phyloP scores from a whole-genome alignment of 805 yeast species.

The Grigorovia transvaalensis region DNA sequence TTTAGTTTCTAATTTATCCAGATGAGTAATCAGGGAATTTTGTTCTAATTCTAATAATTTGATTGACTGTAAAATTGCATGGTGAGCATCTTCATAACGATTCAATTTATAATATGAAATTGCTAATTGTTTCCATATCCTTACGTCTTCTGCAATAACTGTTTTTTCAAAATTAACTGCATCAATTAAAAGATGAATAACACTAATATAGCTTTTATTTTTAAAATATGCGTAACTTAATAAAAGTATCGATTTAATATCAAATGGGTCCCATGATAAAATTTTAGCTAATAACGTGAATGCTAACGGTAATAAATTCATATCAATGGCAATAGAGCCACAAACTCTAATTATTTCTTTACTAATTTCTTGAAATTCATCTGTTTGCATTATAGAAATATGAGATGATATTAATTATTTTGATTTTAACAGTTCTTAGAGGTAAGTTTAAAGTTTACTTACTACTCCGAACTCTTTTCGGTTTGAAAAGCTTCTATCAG shows the following conservation, averaged over 20 bases:
- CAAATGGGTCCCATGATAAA: conserved; percentile 10
- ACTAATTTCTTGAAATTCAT: conserved; percentile 3
- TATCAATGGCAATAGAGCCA: conserved; percentile 17
- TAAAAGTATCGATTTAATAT: conserved; percentile 10
- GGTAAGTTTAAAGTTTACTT: too few species aligned
- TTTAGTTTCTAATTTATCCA: not conserved
- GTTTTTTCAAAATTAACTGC: conserved; percentile 11
- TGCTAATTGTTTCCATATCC: conserved; percentile 19
- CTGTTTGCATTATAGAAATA: not conserved
- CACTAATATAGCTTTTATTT: conserved; percentile 9
- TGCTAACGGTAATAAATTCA: conserved; percentile 13
- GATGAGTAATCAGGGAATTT: not conserved
- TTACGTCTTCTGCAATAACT: conserved; percentile 6
- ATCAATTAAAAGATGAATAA: conserved; percentile 9
- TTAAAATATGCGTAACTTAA: conserved; percentile 11
- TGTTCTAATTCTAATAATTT: not conserved
- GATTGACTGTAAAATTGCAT: conserved; percentile 10
- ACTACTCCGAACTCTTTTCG: not conserved
- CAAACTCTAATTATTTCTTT: conserved; percentile 13
- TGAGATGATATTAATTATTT: not conserved
- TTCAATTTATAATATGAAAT: conserved; percentile 15
- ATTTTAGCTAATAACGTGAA: conserved; percentile 10
- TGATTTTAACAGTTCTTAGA: not conserved
- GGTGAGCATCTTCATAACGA: conserved; percentile 17
- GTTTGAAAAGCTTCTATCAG: too few species aligned